Evolutionary conservation across 208 protist species (phyloP), one percentile per base, ranked within the genome.

Genomic region (Lotmaria passim): DNA sequence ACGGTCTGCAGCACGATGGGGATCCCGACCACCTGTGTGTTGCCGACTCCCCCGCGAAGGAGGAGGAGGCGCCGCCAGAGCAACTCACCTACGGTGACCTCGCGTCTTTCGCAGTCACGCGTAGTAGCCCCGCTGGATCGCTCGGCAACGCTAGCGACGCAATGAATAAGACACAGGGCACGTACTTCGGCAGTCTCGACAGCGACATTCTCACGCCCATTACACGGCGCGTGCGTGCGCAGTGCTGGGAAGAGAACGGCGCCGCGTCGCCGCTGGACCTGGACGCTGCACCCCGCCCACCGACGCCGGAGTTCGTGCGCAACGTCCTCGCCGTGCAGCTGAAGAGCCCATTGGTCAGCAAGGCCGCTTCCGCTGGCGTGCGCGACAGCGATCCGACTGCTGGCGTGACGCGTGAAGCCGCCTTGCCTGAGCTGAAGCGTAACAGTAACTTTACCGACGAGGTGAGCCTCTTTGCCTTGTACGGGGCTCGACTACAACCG

Each of bases 171-270:
- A 53, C 61, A 0, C 47, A 47, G 19, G 31, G 11, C 0, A 47
- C 31, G 2, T 46, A 57, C 61, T 57, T 31, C 19, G 64, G 52
- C 28, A 61, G 51, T 30, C 53, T 52, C 11, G 64, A 69, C 28
- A 69, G 64, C 30, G 64, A 69, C 64, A 23, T 39, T 21, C 31
- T 69, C 8, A 69, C 64, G 3, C 64, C 64, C 1, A 30, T 61
- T 3, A 61, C 64, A 8, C 64, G 53, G 34, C 3, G 14, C 23
- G 11, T 52, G 53, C 64, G 64, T 1, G 64, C 38, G 19, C 15
- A 61, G 52, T 60, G 52, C 52, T 69, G 64, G 64, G 64, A 58
- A 17, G 64, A 69, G n/a, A 69, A 69, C 43, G 39, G 52, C 2
- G 19, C 52, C 4, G 64, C 39, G 1, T n/a, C 17, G 31, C 39